Conservation (phyloP, 805 yeast genomes). For the Wickerhamiella allomyrinae region DNA sequence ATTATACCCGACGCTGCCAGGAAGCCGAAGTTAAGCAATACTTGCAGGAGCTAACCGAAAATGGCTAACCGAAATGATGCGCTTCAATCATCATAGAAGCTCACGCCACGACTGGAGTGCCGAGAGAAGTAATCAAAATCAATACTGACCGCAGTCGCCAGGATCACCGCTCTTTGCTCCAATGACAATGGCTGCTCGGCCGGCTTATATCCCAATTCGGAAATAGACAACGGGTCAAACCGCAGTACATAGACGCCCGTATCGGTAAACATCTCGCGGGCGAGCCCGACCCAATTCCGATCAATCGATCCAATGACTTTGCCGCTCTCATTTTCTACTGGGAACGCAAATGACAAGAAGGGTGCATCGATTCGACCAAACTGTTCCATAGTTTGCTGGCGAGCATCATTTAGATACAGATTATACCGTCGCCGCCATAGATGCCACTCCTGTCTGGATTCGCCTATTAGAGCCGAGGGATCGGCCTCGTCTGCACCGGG, state of each 20-base stretch:
- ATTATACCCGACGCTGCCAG: too few species aligned
- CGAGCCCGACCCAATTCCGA: constrained; percentile 90
- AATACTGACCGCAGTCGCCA: constrained; percentile 80
- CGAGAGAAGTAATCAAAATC: constrained; percentile 97
- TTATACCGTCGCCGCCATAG: constrained; percentile 83
- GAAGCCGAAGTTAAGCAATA: too few species aligned
- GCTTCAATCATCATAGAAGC: neutral
- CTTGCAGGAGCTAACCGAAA: too few species aligned
- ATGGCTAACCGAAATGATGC: too few species aligned
- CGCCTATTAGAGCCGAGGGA: constrained; percentile 48
- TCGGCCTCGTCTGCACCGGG: constrained; percentile 30
- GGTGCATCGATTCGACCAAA: constrained; percentile 83
- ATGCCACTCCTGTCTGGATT: constrained; percentile 88
- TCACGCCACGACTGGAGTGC: constrained; percentile 38
- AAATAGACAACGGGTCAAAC: constrained; percentile 57
- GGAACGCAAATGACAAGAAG: constrained; percentile 74
- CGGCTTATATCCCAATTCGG: constrained; percentile 40
- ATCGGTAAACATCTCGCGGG: constrained; percentile 85
- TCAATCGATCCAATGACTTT: constrained; percentile 62
- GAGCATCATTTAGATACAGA: constrained; percentile 35
- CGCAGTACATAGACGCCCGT: constrained; percentile 83
- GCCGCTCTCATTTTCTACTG: constrained; percentile 46
- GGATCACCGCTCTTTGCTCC: constrained; percentile 72
- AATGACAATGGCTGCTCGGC: constrained; percentile 42
- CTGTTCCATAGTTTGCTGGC: constrained; percentile 43